phyloP scores from a whole-genome alignment of 305 asterid species.

The Galium porrigens region DNA sequence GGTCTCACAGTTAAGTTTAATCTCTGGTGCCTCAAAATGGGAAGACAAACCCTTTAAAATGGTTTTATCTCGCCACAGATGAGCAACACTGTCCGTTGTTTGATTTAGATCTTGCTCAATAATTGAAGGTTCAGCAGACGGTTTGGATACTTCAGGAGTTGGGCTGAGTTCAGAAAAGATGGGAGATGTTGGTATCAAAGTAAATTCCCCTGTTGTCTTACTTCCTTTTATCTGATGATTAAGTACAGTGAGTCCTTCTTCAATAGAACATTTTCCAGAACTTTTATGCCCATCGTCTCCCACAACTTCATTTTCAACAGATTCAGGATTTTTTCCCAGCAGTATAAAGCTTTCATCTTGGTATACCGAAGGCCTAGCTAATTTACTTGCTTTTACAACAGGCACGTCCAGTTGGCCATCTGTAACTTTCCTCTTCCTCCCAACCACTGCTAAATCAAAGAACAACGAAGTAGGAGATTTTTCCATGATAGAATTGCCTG shows the following conservation, averaged over 20 bases:
- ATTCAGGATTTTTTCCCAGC: conserved; percentile 20
- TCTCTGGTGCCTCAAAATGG: conserved; percentile 13
- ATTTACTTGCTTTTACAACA: conserved; percentile 16
- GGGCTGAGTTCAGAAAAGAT: not conserved
- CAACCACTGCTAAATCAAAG: conserved; percentile 21
- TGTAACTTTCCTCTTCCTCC: conserved; percentile 35
- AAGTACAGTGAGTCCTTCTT: conserved; percentile 20
- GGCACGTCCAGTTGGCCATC: conserved; percentile 25
- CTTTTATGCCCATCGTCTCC: conserved; percentile 20
- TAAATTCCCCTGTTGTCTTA: not conserved
- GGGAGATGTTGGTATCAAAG: conserved; percentile 1
- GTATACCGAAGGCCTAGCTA: conserved; percentile 15
- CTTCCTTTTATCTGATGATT: conserved; percentile 21
- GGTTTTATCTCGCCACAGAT: not conserved
- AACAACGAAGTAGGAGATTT: conserved; percentile 20
- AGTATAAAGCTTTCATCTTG: conserved; percentile 17
- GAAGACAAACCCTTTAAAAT: conserved; percentile 17
- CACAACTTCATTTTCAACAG: conserved; percentile 22
- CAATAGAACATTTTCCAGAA: conserved; percentile 20
- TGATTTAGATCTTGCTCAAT: not conserved
- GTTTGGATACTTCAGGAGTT: not conserved
- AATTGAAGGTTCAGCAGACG: not conserved
- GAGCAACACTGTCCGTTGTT: conserved; percentile 6
- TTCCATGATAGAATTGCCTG: conserved; percentile 15
- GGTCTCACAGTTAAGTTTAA: conserved; percentile 22